Conservation (phyloP, 2,329 filamentous ascomycete genomes). For the Colletotrichum zoysiae region DNA sequence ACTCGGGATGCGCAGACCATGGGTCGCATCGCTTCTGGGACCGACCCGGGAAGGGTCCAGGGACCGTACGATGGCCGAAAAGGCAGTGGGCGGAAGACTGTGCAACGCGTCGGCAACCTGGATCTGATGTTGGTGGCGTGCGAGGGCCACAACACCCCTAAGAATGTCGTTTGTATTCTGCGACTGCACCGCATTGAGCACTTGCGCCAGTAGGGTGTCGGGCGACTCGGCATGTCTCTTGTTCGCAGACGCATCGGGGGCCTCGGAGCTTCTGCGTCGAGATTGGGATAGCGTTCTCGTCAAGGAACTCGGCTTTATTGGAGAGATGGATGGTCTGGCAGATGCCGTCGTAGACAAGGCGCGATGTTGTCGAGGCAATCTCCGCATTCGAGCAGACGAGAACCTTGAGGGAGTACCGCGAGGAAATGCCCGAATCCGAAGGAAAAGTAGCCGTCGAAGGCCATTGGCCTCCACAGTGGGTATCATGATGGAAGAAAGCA, state of each 20-base stretch:
- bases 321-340: not conserved
- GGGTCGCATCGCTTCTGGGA: constrained; percentile 61
- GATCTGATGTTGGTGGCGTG: constrained; percentile 21
- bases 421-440: constrained; percentile 42
- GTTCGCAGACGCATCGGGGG: not conserved
- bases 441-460: constrained; percentile 44
- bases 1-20: constrained; percentile 54
- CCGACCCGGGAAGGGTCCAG: constrained; percentile 70
- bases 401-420: constrained; percentile 47
- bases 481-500: constrained; percentile 30
- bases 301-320: not conserved
- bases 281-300: constrained; percentile 1
- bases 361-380: constrained; percentile 36
- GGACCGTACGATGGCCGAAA: constrained; percentile 73
- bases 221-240: not conserved
- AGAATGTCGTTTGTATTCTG: constrained; percentile 45
- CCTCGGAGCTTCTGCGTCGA: not conserved
- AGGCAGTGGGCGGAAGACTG: constrained; percentile 64
- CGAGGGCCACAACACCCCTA: constrained; percentile 48
- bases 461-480: constrained; percentile 44
- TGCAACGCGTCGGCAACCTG: constrained; percentile 24
- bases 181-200: constrained; percentile 51
- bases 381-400: constrained; percentile 44
- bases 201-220: not conserved
- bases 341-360: not conserved